phyloP scores from a whole-genome alignment of 73 alveolate species.

The Paramecium caudatum region DNA sequence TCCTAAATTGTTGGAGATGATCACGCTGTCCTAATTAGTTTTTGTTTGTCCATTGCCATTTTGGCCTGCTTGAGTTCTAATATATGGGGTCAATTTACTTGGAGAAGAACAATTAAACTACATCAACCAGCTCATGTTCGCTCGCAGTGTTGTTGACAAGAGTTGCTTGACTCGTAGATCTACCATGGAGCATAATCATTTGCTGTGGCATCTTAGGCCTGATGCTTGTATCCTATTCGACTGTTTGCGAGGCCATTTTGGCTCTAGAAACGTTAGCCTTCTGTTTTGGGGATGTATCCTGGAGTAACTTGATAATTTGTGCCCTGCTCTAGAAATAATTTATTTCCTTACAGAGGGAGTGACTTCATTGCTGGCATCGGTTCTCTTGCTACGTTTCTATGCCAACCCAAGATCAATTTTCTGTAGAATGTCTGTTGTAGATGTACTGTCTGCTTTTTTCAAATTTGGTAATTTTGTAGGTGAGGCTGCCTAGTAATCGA shows the following conservation, averaged over 20 bases:
- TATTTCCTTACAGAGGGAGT: slow-evolving; percentile 30
- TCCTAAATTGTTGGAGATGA: slow-evolving; percentile 20
- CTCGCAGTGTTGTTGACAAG: not conserved
- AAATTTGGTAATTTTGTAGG: slow-evolving; percentile 69
- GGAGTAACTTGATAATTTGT: slow-evolving; percentile 25
- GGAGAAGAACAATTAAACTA: slow-evolving; percentile 18
- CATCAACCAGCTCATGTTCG: slow-evolving; percentile 38
- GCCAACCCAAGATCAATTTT: slow-evolving; percentile 37
- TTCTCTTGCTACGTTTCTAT: slow-evolving; percentile 52
- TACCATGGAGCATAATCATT: slow-evolving; percentile 38
- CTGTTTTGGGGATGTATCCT: slow-evolving; percentile 54
- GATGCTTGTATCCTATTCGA: slow-evolving; percentile 6
- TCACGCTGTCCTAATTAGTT: slow-evolving; percentile 60
- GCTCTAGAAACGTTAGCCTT: slow-evolving; percentile 32
- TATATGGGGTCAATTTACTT: slow-evolving; percentile 1
- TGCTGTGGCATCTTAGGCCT: slow-evolving; percentile 22
- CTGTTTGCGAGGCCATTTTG: slow-evolving; percentile 19
- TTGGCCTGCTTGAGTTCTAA: slow-evolving; percentile 59
- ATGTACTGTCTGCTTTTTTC: slow-evolving; percentile 9
- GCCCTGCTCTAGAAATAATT: not conserved
- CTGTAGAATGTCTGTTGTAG: slow-evolving; percentile 1
- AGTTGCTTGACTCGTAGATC: slow-evolving; percentile 62
- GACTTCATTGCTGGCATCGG: slow-evolving; percentile 32
- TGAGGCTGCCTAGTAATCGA: not conserved
- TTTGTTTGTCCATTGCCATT: slow-evolving; percentile 65